These are phyloP conservation scores for Kalanchoe fedtschenkoi DNA, from an alignment of 164 flowering plant genomes.

Conservation along the genomic window DNA sequence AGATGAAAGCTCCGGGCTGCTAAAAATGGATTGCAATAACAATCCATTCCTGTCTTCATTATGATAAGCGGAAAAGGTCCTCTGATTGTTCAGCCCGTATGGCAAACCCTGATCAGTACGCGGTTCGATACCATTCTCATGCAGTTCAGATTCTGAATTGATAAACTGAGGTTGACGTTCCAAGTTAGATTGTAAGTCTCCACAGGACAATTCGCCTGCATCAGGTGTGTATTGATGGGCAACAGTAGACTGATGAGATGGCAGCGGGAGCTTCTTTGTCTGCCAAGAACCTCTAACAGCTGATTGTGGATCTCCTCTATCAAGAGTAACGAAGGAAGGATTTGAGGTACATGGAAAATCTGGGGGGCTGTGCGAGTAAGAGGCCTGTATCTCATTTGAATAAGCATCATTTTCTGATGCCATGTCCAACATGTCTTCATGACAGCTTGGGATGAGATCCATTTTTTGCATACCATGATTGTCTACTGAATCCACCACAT, in stretches of 20 bases:
- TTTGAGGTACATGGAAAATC: slow-evolving; percentile 21
- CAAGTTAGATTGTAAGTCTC: slow-evolving; percentile 22
- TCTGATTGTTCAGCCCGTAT: slow-evolving; percentile 16
- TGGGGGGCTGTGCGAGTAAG: slow-evolving; percentile 13
- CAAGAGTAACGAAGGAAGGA: slow-evolving; percentile 16
- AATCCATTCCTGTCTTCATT: slow-evolving; percentile 35
- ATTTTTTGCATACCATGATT: background rate
- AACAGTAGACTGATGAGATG: slow-evolving; percentile 30
- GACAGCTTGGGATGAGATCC: slow-evolving; percentile 6
- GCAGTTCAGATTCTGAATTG: slow-evolving; percentile 36
- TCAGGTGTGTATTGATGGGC: slow-evolving; percentile 28
- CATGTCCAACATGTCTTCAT: slow-evolving; percentile 8
- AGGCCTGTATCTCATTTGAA: slow-evolving; percentile 14
- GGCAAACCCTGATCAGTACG: slow-evolving; percentile 18
- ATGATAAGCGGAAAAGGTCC: slow-evolving; percentile 31
- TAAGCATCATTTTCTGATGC: slow-evolving; percentile 10
- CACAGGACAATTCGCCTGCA: slow-evolving; percentile 26
- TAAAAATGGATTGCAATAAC: slow-evolving; percentile 40
- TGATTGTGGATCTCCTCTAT: slow-evolving; percentile 20
- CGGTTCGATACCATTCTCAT: slow-evolving; percentile 9
- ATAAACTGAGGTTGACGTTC: slow-evolving; percentile 25
- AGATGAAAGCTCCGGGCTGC: slow-evolving; percentile 25
- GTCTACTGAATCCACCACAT: slow-evolving; percentile 11
- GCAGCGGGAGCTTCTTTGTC: slow-evolving; percentile 18
- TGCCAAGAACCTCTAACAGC: slow-evolving; percentile 41